Base-by-base conservation (phyloP, 2,329 filamentous ascomycete genomes). In the Colletotrichum lentis region DNA sequence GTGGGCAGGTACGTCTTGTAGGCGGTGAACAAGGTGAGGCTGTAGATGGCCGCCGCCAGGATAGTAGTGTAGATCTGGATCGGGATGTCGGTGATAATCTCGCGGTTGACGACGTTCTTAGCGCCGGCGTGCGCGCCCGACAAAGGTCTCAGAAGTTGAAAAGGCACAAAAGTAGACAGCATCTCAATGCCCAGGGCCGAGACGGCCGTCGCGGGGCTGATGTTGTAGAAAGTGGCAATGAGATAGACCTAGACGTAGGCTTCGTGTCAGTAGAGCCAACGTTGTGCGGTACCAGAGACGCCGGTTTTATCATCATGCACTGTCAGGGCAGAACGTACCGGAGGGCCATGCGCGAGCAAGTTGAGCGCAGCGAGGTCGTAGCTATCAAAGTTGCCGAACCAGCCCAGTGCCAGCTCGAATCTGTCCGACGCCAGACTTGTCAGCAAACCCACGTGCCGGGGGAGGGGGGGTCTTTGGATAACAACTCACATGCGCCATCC, bases 351-450 rank as follows among this genome's bases (percentile, higher is more conserved):
- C 63, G 90, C 90, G 49, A 97, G 82, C 69, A 93, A 77, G 67
- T 87, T 86, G 74, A 93, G 81, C 54, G 87, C 84, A 12, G 86
- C 86, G 58, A 91, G 82, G 77, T 93, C 90, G 76, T 88, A 84
- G 79, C 91, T 88, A 77, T 96, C 93, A 76, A 91, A 92, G 70
- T 89, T 84, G 50, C 88, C 83, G 73, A 86, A 86, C 93, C 93
- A 97, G 54, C 87, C 90, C 54, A 94, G 75, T 27, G 83, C 87
- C 61, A 97, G 83, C 76, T 94, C 90, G 54, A 88, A 77, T 76
- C 86, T 92, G 84, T 82, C 93, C 89, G 54, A 88, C 76, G 76
- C 86, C 91, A 84, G 81, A 83, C 86, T 43, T 10, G 60, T 71
- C 35, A 71, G 69, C 27, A 69, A 46, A 41, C 24, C n/a, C 18